Conservation (phyloP, 164 flowering plant species). For the Sedum album region DNA sequence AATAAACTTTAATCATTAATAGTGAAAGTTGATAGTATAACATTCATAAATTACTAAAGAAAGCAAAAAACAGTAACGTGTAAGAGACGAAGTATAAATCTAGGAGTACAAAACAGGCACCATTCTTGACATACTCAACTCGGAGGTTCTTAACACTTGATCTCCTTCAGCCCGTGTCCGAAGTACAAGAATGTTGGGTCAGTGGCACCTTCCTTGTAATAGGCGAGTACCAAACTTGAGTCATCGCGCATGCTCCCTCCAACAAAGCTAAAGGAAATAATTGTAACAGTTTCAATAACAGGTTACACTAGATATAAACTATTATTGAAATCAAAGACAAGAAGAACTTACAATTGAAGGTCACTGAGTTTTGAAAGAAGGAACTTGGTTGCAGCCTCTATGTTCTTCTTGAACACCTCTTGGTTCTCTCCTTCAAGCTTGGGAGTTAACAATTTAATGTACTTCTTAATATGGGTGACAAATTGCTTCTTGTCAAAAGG, state of each 20-base stretch:
- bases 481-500: too few species aligned
- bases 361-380: not conserved
- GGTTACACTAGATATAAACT: not conserved
- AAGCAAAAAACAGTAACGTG: too few species aligned
- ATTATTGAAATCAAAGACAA: not conserved
- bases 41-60: not conserved
- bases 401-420: not conserved
- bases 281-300: too few species aligned
- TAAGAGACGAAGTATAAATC: too few species aligned
- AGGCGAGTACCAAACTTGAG: not conserved
- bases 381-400: not conserved
- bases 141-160: not conserved
- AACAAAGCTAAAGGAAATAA: too few species aligned
- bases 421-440: not conserved
- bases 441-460: not conserved
- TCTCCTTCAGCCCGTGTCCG: too few species aligned
- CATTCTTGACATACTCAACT: not conserved
- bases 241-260: conserved; percentile 7
- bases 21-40: not conserved
- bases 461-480: too few species aligned
- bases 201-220: conserved; percentile 3
- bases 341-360: too few species aligned
- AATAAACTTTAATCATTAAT: not conserved
- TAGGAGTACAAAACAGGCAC: not conserved
- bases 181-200: not conserved